Conservation (phyloP, 202 grass and related monocot genomes). For the Sporobolus alterniflorus region DNA sequence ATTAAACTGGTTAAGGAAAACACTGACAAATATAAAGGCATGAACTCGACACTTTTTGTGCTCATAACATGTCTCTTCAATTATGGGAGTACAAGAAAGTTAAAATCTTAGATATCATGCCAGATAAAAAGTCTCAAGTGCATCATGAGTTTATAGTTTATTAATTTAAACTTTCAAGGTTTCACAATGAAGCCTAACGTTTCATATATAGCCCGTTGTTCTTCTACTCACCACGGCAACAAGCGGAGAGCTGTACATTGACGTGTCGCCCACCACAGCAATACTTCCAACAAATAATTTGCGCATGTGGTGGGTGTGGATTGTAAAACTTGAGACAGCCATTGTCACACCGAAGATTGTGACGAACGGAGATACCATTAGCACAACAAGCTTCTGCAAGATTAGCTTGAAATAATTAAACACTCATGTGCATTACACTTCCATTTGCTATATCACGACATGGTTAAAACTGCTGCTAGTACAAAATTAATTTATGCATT, state of each 20-base stretch:
- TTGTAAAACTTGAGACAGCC: slow-evolving; percentile 40
- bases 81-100: slow-evolving; percentile 4
- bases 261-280: slow-evolving; percentile 55
- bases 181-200: too few species aligned
- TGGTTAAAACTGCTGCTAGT: too few species aligned
- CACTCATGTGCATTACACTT: too few species aligned
- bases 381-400: slow-evolving; percentile 49
- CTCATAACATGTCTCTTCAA: slow-evolving; percentile 70
- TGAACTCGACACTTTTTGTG: slow-evolving; percentile 84
- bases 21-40: slow-evolving; percentile 84
- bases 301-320: slow-evolving; percentile 43
- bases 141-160: background rate
- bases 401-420: too few species aligned
- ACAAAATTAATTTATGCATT: too few species aligned
- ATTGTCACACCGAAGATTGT: slow-evolving; percentile 41
- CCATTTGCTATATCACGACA: too few species aligned
- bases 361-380: slow-evolving; percentile 38
- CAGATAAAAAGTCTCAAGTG: background rate
- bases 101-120: background rate
- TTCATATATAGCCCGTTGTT: background rate
- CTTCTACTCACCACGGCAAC: slow-evolving; percentile 70
- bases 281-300: slow-evolving; percentile 70
- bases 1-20: slow-evolving; percentile 65
- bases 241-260: slow-evolving; percentile 77
- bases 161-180: background rate